Percentiles rank a stretch among this genome's conserved stretches.
Conservation (phyloP, 2,329 filamentous ascomycete species). For the Sphaceloma murrayae region DNA sequence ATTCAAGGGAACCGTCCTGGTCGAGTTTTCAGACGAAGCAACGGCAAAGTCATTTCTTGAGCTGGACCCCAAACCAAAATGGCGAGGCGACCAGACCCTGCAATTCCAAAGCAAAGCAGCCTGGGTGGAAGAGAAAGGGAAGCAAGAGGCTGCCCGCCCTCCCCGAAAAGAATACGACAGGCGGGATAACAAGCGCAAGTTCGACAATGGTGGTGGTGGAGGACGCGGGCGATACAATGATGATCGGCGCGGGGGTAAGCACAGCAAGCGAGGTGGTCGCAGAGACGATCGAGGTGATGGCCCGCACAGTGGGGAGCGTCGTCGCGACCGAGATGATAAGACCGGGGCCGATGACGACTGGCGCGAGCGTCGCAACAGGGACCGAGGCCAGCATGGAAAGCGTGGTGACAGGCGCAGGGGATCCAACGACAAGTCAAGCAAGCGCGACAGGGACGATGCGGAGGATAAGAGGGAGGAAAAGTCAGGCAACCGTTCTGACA, state of each 20-base stretch:
- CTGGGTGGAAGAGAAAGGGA: conserved; percentile 53
- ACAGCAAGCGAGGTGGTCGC: background rate
- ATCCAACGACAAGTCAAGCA: background rate
- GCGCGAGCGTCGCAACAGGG: conserved; percentile 14
- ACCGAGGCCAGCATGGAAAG: background rate
- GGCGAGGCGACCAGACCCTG: conserved; percentile 57
- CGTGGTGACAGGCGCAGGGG: conserved; percentile 7
- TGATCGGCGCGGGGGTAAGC: conserved; percentile 2
- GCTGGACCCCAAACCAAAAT: conserved; percentile 71
- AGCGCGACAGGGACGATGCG: conserved; percentile 21
- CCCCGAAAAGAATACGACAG: conserved; percentile 24
- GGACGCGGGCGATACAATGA: conserved; percentile 5
- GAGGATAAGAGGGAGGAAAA: conserved; percentile 11
- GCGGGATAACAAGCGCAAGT: conserved; percentile 24
- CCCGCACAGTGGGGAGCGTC: conserved; percentile 15
- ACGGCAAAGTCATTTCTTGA: conserved; percentile 69
- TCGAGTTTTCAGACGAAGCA: conserved; percentile 78
- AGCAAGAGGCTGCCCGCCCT: conserved; percentile 29
- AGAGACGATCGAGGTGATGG: background rate
- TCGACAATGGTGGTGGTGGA: conserved; percentile 17
- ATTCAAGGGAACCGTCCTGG: conserved; percentile 96
- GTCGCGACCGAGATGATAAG: conserved; percentile 17
- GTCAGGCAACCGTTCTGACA: conserved; percentile 14
- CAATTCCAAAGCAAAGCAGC: conserved; percentile 78
- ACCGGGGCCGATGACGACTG: conserved; percentile 22